Evolutionary conservation across 208 protist genomes (phyloP), one percentile per base, ranked within the genome.

Genomic region (Wallacemonas rigidus): DNA sequence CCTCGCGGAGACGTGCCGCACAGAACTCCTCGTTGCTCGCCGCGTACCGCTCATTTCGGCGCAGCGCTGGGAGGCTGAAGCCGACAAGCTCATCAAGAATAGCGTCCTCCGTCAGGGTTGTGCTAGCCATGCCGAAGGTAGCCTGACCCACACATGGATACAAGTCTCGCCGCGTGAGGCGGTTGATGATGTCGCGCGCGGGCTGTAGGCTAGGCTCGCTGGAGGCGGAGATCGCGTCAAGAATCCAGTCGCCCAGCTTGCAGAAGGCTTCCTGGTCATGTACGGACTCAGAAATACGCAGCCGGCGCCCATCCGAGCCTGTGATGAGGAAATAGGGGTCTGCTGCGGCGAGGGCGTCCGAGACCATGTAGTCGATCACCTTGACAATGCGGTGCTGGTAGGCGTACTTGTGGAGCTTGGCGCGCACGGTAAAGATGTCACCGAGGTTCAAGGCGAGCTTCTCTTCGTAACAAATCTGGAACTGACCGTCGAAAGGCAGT

Each of bases 351-450:
- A 99, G 71, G 41, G 91, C 85, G 74, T 99, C 97, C 0, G 88
- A 88, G 65, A 99, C 90, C 97, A 99, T 99, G 80, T 97, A 97
- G n/a, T 97, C 93, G 62, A 96, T 89, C 0, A 86, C 89, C 76
- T 98, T 97, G 9, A 87, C 95, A 43, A 98, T 95, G 36, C 87
- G 91, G 74, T 99, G 98, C 54, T 97, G 93, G 74, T 99, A 99
- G 2, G 98, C 94, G 55, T 95, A 88, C 75, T 99, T 98, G 77
- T 98, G 95, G 60, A 99, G 82, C 77, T 95, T 97, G 39, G 97
- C 96, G n/a, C 98, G 88, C 15, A 98, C 91, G 9, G 94, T 90
- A 71, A 99, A 99, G 60, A 99, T 73, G 70, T 99, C 95, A 40
- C 97, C 94, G 14, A 99, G 72, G 40, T 88, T 94, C 48, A 97